Evolutionary conservation across 257 asterid species (phyloP), one percentile per base, ranked within the genome.

Genomic region (Solanum paucissectum): DNA sequence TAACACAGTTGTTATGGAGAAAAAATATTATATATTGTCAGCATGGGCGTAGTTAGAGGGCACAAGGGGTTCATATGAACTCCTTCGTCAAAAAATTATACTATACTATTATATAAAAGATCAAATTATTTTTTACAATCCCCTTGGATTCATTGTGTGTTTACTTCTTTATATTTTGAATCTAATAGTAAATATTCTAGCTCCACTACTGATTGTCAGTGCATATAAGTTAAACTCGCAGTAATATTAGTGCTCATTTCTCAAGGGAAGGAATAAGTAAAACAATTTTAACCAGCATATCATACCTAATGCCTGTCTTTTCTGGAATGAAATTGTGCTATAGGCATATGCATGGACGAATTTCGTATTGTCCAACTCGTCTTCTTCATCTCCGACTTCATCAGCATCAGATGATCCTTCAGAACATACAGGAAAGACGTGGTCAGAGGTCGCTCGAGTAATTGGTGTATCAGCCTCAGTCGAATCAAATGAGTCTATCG

Each of bases 311-410:
- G 90, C 90, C 38, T 88, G 90, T 68, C 90, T 66, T 86, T 88
- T 88, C 77, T 88, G 90, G 77, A 86, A 88, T 8, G 90, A 86
- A 46, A 88, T 88, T 34, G 90, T 88, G 88, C 88, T 88, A 62
- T 86, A 86, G 4, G 87, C 87, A 71, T 86, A 77, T 32, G 88
- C 32, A 16, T 88, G 88, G 23, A 86, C 33, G 14, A 88, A 64
- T 12, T 81, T 77, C 6, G 90, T 86, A 40, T 88, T 88, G 27
- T 88, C 90, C 21, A 88, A 32, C 64, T 88, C 90, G 37, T 88
- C 90, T 81, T 88, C 90, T 86, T 86, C 90, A 77, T 88, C 88
- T 37, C 90, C 90, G 10, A 86, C 90, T 34, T 88, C 90, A 79
- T 88, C 88, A 32, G 55, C 87, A 81, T 44, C 88, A 32, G 85